Base-by-base conservation (phyloP, 805 yeast genomes). In the Candida gorgasii region DNA sequence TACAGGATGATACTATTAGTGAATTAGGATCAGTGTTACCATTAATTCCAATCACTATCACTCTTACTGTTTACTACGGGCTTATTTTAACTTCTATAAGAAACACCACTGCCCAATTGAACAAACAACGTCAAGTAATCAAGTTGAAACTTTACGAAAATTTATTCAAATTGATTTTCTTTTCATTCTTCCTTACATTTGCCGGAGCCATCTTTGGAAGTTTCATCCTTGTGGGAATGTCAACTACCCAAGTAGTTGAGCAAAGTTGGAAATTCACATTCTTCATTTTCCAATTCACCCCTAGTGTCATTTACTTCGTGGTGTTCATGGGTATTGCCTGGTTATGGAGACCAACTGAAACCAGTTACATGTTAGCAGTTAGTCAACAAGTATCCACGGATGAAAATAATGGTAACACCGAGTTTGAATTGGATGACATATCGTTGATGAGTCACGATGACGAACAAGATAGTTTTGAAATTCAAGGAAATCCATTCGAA, bases 341-440 rank as follows among this genome's bases (percentile, higher is more conserved):
- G 70, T 78, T 93, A 49, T 93, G 99, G 99, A 84, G 99, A 64
- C 99, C 99, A 41, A 92, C 97, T 0, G 93, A 86, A 53, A 89
- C 96, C 30, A 89, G 96, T 44, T 86, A 90, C 57, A 84, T 95
- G 79, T 78, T 93, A 58, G 98, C 97, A 9, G 90, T 90, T 48
- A 87, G 97, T 2, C 88, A 89, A 40, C 98, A 93, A 67, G 72
- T 93, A 34, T 93, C 96, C 50, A 85, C 86, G 7, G 93, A 84
- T 46, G 87, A 84, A 48, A 76, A 74, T 44, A 89, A 52, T 11
- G 58, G 55, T 41, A 57, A 59, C 42, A 73, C 73, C 38, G 83
- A 78, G 51, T 79, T 79, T 54, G 84, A 78, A 51, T 72, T 79
- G 48, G 83, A 79, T 49, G 84, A 78, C 53, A 61, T 78, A 42